Evolutionary conservation across 139 green algal genomes (phyloP), one percentile per base, ranked within the genome.

Genomic region (Chlorella sp.): DNA sequence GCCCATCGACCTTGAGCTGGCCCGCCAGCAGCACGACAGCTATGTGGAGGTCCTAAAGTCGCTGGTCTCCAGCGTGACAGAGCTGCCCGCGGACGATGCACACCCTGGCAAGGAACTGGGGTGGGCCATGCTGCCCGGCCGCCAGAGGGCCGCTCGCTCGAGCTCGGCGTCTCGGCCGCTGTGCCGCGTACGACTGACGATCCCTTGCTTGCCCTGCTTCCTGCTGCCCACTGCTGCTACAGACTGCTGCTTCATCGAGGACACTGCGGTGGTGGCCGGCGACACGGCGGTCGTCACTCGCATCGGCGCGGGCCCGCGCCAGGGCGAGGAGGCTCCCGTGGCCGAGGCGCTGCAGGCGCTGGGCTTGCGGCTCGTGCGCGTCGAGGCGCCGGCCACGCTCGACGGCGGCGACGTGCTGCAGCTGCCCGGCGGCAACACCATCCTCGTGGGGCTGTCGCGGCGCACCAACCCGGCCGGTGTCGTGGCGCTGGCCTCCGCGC

Each of bases 231-330:
- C n/a, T n/a, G 29, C 29, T 42, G 14, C 42, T 14, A 15, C 64
- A 71, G 64, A 71, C 29, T 71, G 64, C 64, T 71, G 64, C 42
- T 71, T 71, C 64, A 56, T 71, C 23, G 64, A 71, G 42, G 64
- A 71, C 64, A 71, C 64, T 14, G 64, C 64, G 3, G 64, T 71
- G 41, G 64, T 71, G 64, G 64, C 42, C 12, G 64, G 64, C 42
- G 9, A 15, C 36, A 71, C 42, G 2, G 64, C 64, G 2, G n/a
- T 71, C 64, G 8, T 71, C 1, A 35, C 64, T 0, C 42, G 42
- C 27, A 71, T 71, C 42, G 64, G 64, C n/a, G 64, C 64, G 0
- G 41, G 42, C 21, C 40, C 64, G 2, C 64, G 64, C n/a, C 64
- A 71, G n/a, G 64, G 64, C 7, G 64, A 71, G 64, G 64, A 71